phyloP scores from a whole-genome alignment of 371 early-diverging fungal genomes.

The Haplosporangium sp. region DNA sequence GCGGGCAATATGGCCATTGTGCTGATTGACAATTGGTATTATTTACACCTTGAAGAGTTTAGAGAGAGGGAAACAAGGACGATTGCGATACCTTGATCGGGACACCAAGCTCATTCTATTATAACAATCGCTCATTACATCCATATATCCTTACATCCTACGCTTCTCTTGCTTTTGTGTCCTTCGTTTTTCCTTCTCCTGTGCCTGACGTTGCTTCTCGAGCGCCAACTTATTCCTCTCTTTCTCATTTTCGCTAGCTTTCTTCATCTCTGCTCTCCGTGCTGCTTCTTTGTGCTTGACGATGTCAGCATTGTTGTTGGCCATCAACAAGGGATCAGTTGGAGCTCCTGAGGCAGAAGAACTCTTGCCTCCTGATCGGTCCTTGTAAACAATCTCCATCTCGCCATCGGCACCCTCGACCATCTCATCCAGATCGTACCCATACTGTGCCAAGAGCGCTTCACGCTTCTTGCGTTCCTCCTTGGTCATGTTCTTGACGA shows the following conservation, averaged over 20 bases:
- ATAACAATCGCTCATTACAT: too few relatives aligned
- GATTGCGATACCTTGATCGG: too few relatives aligned
- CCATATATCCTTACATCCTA: slow-evolving; percentile 67
- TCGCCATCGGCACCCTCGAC: slow-evolving; percentile 51
- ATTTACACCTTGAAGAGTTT: too few relatives aligned
- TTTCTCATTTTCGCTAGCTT: slow-evolving; percentile 63
- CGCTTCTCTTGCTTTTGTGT: slow-evolving; percentile 65
- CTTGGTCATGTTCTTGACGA: slow-evolving; percentile 55
- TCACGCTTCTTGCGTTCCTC: slow-evolving; percentile 67
- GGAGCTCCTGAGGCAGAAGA: slow-evolving; percentile 1
- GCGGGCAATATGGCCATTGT: too few relatives aligned
- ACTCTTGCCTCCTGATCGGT: slow-evolving; percentile 32
- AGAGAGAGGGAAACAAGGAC: too few relatives aligned
- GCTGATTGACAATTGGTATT: too few relatives aligned
- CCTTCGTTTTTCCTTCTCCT: slow-evolving; percentile 63
- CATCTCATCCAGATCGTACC: slow-evolving; percentile 62
- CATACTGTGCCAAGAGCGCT: slow-evolving; percentile 63
- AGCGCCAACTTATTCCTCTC: slow-evolving; percentile 65
- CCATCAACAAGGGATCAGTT: slow-evolving; percentile 58
- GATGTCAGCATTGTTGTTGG: slow-evolving; percentile 63
- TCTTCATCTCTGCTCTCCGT: slow-evolving; percentile 65
- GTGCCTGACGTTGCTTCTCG: slow-evolving; percentile 64
- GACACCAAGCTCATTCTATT: too few relatives aligned
- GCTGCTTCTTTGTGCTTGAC: slow-evolving; percentile 63
- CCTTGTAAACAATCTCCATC: slow-evolving; percentile 51